Conservation (phyloP, 2,329 filamentous ascomycete genomes). For the Colletotrichum cordylinicola region DNA sequence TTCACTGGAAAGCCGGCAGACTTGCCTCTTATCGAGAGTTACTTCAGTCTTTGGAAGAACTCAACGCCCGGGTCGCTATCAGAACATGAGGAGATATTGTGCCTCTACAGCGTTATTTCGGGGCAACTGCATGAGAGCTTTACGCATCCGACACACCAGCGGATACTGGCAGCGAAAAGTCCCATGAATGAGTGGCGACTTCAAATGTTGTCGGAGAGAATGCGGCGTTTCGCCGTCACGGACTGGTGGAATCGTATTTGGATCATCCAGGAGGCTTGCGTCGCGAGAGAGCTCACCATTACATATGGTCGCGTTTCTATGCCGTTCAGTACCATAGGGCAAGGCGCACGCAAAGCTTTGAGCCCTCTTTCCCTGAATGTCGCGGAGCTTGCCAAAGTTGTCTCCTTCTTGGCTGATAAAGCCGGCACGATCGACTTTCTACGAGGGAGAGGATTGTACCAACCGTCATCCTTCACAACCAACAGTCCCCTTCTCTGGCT, state of each 20-base stretch:
- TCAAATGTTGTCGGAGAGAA: neutral
- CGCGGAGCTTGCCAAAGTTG: neutral
- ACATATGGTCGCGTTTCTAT: slow-evolving; percentile 5
- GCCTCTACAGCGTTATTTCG: neutral
- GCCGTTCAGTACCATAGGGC: neutral
- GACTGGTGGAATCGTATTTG: slow-evolving; percentile 23
- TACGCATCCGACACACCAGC: accelerated
- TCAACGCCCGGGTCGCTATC: neutral
- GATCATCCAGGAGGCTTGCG: slow-evolving; percentile 24
- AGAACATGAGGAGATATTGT: slow-evolving; percentile 1
- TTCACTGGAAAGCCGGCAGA: neutral
- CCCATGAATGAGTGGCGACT: neutral
- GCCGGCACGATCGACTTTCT: slow-evolving; percentile 1
- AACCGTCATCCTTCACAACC: neutral
- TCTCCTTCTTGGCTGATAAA: neutral
- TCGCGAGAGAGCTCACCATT: slow-evolving; percentile 3
- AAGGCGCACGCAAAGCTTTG: neutral
- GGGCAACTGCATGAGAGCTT: neutral
- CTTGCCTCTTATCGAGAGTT: neutral
- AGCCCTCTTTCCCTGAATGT: neutral
- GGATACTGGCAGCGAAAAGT: neutral
- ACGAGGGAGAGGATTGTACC: neutral
- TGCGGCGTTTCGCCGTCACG: neutral
- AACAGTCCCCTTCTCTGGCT: slow-evolving; percentile 13
- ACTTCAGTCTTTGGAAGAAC: neutral